Base-by-base conservation (phyloP, 768 basidiomycete genomes). In the Mycena vulgaris region DNA sequence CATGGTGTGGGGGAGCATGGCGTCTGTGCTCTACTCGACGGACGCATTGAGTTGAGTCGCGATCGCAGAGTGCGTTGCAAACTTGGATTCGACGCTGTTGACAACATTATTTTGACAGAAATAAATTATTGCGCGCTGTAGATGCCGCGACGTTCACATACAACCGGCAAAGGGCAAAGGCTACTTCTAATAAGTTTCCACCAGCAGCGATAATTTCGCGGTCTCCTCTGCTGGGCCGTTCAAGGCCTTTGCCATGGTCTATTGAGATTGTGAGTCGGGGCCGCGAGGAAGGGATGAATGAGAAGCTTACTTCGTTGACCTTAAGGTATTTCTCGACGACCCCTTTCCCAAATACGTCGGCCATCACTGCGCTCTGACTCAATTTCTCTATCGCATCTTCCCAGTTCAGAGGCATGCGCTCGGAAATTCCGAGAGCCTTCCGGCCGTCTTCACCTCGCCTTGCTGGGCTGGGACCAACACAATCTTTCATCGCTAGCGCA, bases 321-420 rank as follows among this genome's bases (percentile, higher is more conserved):
- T 35, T 56, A 19, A 56, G 35, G 39, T 56, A 56, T 16, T 56
- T 56, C 2, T 35, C n/a, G 21, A 56, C 5, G 10, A 56, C 19
- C 3, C 6, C 16, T 56, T 23, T 4, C 3, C 53, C 53, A 21
- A 56, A 56, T 3, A 56, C 25, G 4, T 37, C 53, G n/a, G 7
- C 23, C 53, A 56, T 37, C 9, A 35, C 33, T 5, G n/a, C 53
- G 17, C 23, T 56, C 11, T n/a, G n/a, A 23, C 11, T 5, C 53
- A 92, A 79, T 28, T 75, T 72, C 28, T 70, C 71, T 63, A 89
- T 81, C 17, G 91, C 89, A 37, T 88, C 85, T 35, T 81, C 82
- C 74, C 86, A 82, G 23, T 73, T 85, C 77, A 87, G 66, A 14
- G 90, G 87, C 81, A 93, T 74, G 23, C 89, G 80, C 61, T 80